Evolutionary conservation across 208 protist genomes (phyloP).

Genomic region (Trypanosomatidae sp.): DNA sequence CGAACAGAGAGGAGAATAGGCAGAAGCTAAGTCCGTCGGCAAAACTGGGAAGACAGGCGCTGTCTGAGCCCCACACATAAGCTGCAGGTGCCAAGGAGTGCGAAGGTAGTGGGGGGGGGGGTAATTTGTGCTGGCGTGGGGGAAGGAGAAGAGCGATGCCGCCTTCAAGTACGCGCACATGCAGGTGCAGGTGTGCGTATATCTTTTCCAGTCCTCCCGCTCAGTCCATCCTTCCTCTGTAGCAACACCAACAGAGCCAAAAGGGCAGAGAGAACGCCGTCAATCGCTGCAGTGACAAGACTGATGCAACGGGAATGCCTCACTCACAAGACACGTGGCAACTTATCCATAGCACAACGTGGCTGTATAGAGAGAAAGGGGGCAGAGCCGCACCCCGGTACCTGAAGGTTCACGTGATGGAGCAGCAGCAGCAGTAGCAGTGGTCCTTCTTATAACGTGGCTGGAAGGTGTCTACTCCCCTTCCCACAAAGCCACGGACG

Average conservation of each 20-base stretch:
- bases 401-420: not conserved
- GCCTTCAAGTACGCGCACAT: not conserved
- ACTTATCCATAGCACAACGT: not conserved
- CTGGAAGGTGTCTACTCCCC: not conserved
- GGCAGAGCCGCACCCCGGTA: not conserved
- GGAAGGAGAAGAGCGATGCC: not conserved
- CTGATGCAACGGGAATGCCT: not conserved
- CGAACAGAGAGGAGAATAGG: not conserved
- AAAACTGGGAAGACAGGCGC: not conserved
- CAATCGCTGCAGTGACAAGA: not conserved
- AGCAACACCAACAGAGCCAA: not conserved
- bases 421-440: not conserved
- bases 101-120: not conserved
- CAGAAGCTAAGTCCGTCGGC: too few species aligned
- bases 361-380: not conserved
- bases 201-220: not conserved
- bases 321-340: not conserved
- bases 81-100: not conserved
- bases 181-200: too few species aligned
- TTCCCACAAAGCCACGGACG: not conserved
- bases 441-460: not conserved
- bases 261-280: not conserved
- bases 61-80: not conserved
- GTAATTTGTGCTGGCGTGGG: not conserved
- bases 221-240: not conserved